Percentiles rank a stretch among this genome's conserved stretches.
Evolutionary conservation across 1,284 basidiomycete species (phyloP).

Genomic region (Tremellales sp.): DNA sequence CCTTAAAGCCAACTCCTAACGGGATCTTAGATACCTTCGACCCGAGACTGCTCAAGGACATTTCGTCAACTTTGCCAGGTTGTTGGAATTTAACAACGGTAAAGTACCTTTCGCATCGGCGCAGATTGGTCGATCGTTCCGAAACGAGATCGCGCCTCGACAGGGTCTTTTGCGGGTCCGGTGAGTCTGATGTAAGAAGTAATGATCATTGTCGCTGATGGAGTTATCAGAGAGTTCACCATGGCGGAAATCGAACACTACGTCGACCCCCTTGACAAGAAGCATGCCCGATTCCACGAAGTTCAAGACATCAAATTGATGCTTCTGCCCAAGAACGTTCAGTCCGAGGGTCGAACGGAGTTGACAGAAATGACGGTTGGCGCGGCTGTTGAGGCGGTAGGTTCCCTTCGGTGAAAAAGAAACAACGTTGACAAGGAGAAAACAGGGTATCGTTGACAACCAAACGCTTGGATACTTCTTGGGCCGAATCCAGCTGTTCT

Average conservation of each 20-base stretch:
- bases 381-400: slow-evolving; percentile 69
- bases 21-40: slow-evolving; percentile 69
- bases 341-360: slow-evolving; percentile 69
- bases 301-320: slow-evolving; percentile 70
- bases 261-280: slow-evolving; percentile 92
- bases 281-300: slow-evolving; percentile 77
- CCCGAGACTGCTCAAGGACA: slow-evolving; percentile 99
- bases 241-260: slow-evolving; percentile 99
- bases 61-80: slow-evolving; percentile 96
- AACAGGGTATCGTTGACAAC: slow-evolving; percentile 82
- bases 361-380: slow-evolving; percentile 71
- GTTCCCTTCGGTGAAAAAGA: slow-evolving; percentile 3
- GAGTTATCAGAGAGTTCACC: slow-evolving; percentile 73
- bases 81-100: slow-evolving; percentile 98
- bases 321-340: slow-evolving; percentile 78
- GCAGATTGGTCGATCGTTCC: slow-evolving; percentile 93
- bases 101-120: slow-evolving; percentile 95
- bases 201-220: slow-evolving; percentile 1
- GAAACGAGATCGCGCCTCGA: slow-evolving; percentile 97
- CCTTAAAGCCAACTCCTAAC: not conserved
- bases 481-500: slow-evolving; percentile 85
- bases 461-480: slow-evolving; percentile 97
- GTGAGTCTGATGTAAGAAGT: slow-evolving; percentile 21
- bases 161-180: slow-evolving; percentile 91
- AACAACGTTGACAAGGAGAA: slow-evolving; percentile 2